These are phyloP conservation scores for Primulina eburnea DNA, from an alignment of 257 asterid genomes.

Conservation along the genomic window DNA sequence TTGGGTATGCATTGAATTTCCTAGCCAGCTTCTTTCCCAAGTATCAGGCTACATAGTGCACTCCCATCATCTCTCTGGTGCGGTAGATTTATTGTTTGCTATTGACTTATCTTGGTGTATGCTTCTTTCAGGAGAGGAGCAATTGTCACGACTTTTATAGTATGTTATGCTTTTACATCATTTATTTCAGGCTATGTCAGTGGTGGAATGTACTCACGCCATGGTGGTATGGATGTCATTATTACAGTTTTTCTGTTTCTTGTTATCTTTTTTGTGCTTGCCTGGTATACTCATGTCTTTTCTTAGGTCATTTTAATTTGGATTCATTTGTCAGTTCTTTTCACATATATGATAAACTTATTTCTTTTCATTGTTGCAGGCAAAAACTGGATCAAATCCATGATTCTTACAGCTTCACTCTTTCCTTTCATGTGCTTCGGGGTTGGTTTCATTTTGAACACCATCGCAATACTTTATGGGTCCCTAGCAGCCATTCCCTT, in stretches of 20 bases:
- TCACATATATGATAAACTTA: conserved; percentile 19
- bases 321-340: background rate
- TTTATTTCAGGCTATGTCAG: conserved; percentile 63
- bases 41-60: background rate
- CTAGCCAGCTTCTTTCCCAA: background rate
- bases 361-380: conserved; percentile 55
- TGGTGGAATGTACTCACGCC: conserved; percentile 64
- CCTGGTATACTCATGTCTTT: background rate
- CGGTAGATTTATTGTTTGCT: background rate
- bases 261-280: background rate
- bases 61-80: conserved; percentile 1
- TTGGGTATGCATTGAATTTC: conserved; percentile 45
- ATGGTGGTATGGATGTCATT: conserved; percentile 45
- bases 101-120: conserved; percentile 6
- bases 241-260: background rate
- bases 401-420: conserved; percentile 62
- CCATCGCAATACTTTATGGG: conserved; percentile 61
- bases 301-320: background rate
- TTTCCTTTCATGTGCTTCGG: conserved; percentile 69
- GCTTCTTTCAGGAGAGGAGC: conserved; percentile 53
- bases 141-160: conserved; percentile 55
- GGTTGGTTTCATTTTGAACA: conserved; percentile 56
- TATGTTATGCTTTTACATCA: conserved; percentile 63
- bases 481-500: conserved; percentile 71
- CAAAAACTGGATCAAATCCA: conserved; percentile 60